Conservation (phyloP, 2,329 filamentous ascomycete species). For the Cordyceps militaris region DNA sequence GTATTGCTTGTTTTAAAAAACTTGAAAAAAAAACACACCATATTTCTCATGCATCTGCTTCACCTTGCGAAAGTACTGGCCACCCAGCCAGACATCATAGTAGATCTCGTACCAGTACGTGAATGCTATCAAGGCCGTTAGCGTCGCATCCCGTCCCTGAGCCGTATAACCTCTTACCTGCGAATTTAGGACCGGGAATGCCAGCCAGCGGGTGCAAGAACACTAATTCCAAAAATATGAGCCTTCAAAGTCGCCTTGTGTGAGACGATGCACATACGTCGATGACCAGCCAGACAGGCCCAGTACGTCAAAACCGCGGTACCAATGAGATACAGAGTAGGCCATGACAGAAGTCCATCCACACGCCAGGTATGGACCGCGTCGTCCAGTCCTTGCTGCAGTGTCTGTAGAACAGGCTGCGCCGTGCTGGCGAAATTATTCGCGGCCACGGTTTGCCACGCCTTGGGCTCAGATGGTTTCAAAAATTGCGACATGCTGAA, state of each 20-base stretch:
- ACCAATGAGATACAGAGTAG: background rate
- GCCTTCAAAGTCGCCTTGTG: no score
- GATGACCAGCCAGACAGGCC: background rate
- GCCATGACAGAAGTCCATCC: background rate
- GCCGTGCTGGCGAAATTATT: background rate
- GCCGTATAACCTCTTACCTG: slow-evolving; percentile 1
- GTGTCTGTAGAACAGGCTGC: background rate
- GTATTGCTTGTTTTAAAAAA: no score
- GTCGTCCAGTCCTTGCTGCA: background rate
- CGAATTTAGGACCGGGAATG: background rate
- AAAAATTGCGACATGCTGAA: background rate
- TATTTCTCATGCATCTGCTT: slow-evolving; percentile 4
- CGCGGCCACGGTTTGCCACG: background rate
- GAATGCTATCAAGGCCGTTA: no score
- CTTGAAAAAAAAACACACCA: background rate
- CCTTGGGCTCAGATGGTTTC: background rate
- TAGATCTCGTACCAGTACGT: slow-evolving; percentile 4
- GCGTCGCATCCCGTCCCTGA: no score
- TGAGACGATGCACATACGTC: background rate
- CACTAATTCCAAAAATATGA: background rate
- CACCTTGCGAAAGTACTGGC: slow-evolving; percentile 5
- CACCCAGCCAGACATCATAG: slow-evolving; percentile 1
- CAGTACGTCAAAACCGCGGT: background rate
- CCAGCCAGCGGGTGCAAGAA: background rate
- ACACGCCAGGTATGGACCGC: background rate